These are phyloP conservation scores for Zymoseptoria tritici DNA, from an alignment of 2,329 filamentous ascomycete genomes.

Conservation along the genomic window DNA sequence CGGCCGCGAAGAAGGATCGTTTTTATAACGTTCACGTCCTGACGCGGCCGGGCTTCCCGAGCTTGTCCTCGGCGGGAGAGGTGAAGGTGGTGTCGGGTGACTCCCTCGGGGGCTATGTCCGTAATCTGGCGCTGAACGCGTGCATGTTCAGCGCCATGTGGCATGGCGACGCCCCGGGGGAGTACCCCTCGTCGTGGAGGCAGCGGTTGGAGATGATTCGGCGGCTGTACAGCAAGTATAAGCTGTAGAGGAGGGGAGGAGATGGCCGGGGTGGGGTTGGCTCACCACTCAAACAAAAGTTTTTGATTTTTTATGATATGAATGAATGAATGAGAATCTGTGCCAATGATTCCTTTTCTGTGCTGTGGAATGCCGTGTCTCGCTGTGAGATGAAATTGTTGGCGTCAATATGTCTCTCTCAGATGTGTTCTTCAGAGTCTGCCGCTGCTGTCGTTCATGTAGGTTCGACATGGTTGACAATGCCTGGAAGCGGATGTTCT, in stretches of 20 bases:
- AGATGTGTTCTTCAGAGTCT: too few species aligned
- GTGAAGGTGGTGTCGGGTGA: slow-evolving; percentile 81
- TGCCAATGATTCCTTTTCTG: background rate
- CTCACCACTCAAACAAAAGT: background rate
- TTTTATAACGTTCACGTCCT: slow-evolving; percentile 90
- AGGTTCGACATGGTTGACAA: too few species aligned
- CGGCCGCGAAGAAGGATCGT: slow-evolving; percentile 33
- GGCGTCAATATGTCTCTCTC: background rate
- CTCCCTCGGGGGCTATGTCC: slow-evolving; percentile 76
- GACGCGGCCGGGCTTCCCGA: slow-evolving; percentile 80
- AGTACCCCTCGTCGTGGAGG: slow-evolving; percentile 79
- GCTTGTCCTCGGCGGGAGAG: slow-evolving; percentile 81
- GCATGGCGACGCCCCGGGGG: slow-evolving; percentile 55
- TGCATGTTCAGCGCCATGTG: slow-evolving; percentile 92
- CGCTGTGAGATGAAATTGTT: background rate
- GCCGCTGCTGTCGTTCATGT: too few species aligned
- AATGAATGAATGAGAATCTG: background rate
- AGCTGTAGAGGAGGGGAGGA: background rate
- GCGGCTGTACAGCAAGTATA: slow-evolving; percentile 60
- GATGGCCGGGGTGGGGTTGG: background rate
- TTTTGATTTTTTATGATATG: background rate
- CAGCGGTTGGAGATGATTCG: slow-evolving; percentile 79
- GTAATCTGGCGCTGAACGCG: slow-evolving; percentile 83
- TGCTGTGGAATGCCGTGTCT: background rate
- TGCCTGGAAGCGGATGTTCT: too few species aligned